These are phyloP conservation scores for Hyaloperonospora arabidopsidis DNA, from an alignment of 352 stramenopile species.

Conservation along the genomic window DNA sequence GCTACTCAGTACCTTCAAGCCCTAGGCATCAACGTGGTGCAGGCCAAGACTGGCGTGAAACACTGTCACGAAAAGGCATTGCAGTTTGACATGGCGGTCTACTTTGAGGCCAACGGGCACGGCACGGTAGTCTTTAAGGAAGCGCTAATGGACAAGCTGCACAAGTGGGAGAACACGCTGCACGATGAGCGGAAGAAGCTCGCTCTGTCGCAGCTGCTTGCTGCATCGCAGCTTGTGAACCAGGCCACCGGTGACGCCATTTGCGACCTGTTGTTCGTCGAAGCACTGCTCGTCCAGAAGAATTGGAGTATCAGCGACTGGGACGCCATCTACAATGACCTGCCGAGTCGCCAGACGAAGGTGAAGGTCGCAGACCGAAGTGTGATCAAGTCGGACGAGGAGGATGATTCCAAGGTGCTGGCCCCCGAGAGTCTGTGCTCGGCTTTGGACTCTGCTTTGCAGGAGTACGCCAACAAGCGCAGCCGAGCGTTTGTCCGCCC, in stretches of 20 bases:
- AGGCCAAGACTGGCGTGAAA: slow-evolving; percentile 98
- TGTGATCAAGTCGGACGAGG: slow-evolving; percentile 50
- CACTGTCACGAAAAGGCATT: slow-evolving; percentile 93
- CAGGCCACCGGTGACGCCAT: slow-evolving; percentile 97
- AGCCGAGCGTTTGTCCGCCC: slow-evolving; percentile 90
- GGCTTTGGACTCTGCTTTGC: slow-evolving; percentile 43
- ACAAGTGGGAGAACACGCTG: slow-evolving; percentile 68
- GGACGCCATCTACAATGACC: slow-evolving; percentile 91
- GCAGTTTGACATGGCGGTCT: slow-evolving; percentile 96
- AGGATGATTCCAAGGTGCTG: slow-evolving; percentile 65
- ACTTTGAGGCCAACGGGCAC: slow-evolving; percentile 99
- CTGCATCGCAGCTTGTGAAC: slow-evolving; percentile 90
- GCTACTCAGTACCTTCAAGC: slow-evolving; percentile 86
- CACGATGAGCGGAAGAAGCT: slow-evolving; percentile 76
- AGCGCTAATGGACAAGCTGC: slow-evolving; percentile 74
- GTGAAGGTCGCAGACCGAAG: slow-evolving; percentile 67
- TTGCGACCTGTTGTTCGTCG: slow-evolving; percentile 93
- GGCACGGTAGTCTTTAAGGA: slow-evolving; percentile 96
- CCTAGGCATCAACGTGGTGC: slow-evolving; percentile 59
- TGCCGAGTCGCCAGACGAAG: slow-evolving; percentile 89
- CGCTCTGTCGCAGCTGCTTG: slow-evolving; percentile 75
- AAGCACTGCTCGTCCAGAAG: slow-evolving; percentile 89
- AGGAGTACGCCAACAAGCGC: slow-evolving; percentile 53
- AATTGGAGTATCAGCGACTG: slow-evolving; percentile 88
- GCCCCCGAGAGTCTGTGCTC: slow-evolving; percentile 49